Evolutionary conservation across 2,329 filamentous ascomycete species (phyloP).

Genomic region (Aspergillus cejpii): DNA sequence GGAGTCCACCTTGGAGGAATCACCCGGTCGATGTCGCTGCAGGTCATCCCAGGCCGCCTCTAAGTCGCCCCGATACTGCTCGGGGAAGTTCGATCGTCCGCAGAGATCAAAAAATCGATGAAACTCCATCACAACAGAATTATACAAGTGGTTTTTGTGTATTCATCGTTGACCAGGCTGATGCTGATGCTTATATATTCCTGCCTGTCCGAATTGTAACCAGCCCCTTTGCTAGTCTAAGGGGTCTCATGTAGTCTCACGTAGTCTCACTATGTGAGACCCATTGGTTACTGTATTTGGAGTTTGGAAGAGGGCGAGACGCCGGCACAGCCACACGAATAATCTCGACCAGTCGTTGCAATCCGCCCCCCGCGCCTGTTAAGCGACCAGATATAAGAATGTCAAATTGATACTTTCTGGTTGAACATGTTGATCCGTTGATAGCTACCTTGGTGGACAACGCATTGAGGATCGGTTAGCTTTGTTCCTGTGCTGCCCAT

Average conservation of each 20-base stretch:
- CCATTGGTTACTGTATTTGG: too few relatives aligned
- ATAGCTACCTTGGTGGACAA: neutral
- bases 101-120: slow-evolving; percentile 12
- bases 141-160: too few relatives aligned
- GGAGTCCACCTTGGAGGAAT: slow-evolving; percentile 2
- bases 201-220: too few relatives aligned
- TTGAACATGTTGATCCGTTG: neutral
- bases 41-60: slow-evolving; percentile 15
- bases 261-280: too few relatives aligned
- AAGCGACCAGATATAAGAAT: neutral
- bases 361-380: slow-evolving; percentile 1
- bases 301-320: neutral
- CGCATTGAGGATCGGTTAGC: neutral
- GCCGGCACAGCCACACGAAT: neutral
- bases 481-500: neutral
- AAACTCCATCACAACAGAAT: slow-evolving; percentile 11
- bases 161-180: too few relatives aligned
- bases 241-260: too few relatives aligned
- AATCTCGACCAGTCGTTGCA: neutral
- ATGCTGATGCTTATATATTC: neutral
- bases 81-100: slow-evolving; percentile 17
- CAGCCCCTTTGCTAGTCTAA: too few relatives aligned
- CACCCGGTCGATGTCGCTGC: slow-evolving; percentile 3
- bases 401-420: neutral
- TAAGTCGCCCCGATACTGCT: slow-evolving; percentile 19